Conservation (phyloP, 768 basidiomycete genomes). For the Tubosaeta sp. region DNA sequence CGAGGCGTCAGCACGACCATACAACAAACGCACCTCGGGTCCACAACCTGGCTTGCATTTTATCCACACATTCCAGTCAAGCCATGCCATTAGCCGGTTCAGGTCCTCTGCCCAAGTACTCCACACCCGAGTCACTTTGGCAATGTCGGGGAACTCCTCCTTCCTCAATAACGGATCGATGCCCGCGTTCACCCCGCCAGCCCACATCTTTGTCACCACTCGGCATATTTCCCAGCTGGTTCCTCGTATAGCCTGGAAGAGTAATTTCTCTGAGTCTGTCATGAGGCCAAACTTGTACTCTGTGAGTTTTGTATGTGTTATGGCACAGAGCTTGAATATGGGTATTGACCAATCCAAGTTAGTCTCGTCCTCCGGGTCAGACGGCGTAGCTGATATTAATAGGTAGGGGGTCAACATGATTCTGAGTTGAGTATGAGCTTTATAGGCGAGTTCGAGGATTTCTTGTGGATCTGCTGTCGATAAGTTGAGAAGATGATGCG, state of each 20-base stretch:
- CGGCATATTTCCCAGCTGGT: constrained; percentile 43
- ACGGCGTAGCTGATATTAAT: constrained; percentile 6
- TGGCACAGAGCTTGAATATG: constrained; percentile 24
- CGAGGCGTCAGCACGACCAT: neutral
- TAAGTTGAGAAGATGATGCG: constrained; percentile 18
- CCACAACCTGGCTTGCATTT: constrained; percentile 43
- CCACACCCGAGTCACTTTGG: constrained; percentile 9
- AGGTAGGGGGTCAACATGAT: constrained; percentile 27
- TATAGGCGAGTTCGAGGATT: constrained; percentile 1
- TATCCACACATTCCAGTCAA: constrained; percentile 49
- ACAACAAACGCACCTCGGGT: constrained; percentile 35
- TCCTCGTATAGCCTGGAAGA: constrained; percentile 25
- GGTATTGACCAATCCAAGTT: constrained; percentile 23
- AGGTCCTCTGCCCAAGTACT: constrained; percentile 33
- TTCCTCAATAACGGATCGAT: constrained; percentile 4
- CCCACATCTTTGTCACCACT: constrained; percentile 34
- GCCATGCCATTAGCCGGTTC: constrained; percentile 39
- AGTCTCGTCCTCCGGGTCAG: neutral
- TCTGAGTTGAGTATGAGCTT: constrained; percentile 16
- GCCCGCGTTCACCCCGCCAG: constrained; percentile 20
- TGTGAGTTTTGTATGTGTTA: constrained; percentile 17
- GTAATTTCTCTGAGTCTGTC: constrained; percentile 24
- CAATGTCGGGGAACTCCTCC: neutral
- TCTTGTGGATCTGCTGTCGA: neutral
- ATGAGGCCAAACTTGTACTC: constrained; percentile 6